These are phyloP conservation scores for Hyaloscypha bicolor DNA, from an alignment of 495 filamentous ascomycete genomes.

Conservation along the genomic window DNA sequence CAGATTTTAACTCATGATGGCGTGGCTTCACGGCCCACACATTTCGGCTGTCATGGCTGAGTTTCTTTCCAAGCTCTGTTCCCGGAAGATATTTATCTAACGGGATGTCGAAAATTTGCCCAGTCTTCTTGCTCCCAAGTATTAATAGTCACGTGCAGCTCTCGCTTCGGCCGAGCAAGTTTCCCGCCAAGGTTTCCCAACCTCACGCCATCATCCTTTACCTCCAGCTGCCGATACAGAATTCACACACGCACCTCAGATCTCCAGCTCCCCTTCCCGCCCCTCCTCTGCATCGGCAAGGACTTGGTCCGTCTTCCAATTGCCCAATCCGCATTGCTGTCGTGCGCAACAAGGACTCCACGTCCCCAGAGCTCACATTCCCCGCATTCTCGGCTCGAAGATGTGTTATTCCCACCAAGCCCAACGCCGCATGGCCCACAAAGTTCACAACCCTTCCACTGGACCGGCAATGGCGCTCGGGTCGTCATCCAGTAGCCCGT, in stretches of 20 bases:
- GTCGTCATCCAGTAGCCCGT: not conserved
- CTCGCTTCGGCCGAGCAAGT: not conserved
- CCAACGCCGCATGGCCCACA: not conserved
- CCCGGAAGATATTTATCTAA: not conserved
- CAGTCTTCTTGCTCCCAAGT: too few relatives aligned
- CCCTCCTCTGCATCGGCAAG: not conserved
- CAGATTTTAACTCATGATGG: not conserved
- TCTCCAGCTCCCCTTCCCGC: not conserved
- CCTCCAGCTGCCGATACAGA: too few relatives aligned
- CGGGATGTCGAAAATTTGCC: not conserved
- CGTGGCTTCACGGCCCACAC: not conserved
- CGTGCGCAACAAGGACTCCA: not conserved
- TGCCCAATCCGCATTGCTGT: not conserved
- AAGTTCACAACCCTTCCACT: constrained; percentile 13
- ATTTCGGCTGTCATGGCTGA: not conserved
- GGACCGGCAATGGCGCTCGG: constrained; percentile 14
- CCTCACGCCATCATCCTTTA: not conserved
- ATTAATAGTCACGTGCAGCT: not conserved
- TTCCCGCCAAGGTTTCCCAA: not conserved
- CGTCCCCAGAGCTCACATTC: constrained; percentile 7
- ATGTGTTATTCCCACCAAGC: constrained; percentile 5
- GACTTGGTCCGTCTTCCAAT: not conserved
- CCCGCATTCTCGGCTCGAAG: constrained; percentile 23
- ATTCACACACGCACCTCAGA: not conserved
- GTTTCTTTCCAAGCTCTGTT: not conserved